These are phyloP conservation scores for Grigorovia humatica DNA, from an alignment of 805 yeast genomes.

Conservation along the genomic window DNA sequence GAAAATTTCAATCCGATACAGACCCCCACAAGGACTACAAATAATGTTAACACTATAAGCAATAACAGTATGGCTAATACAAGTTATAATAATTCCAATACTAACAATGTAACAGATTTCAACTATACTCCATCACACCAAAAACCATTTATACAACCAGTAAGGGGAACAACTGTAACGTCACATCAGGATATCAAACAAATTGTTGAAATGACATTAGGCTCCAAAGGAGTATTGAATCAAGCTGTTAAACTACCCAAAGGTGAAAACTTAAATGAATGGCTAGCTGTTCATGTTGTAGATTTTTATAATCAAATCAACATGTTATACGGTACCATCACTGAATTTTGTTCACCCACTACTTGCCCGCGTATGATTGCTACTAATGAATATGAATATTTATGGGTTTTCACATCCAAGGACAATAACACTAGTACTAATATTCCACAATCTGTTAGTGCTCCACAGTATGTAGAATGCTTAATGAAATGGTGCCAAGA, in stretches of 20 bases:
- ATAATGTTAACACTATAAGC: background rate
- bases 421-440: slow-evolving; percentile 27
- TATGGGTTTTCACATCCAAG: slow-evolving; percentile 74
- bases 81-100: background rate
- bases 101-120: slow-evolving; percentile 22
- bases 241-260: slow-evolving; percentile 91
- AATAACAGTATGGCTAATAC: background rate
- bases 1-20: background rate
- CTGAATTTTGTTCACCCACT: slow-evolving; percentile 92
- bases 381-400: slow-evolving; percentile 89
- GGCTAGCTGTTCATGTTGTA: slow-evolving; percentile 97
- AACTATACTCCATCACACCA: slow-evolving; percentile 31
- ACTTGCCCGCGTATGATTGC: slow-evolving; percentile 97
- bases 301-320: slow-evolving; percentile 94
- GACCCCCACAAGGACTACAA: background rate
- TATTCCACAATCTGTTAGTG: slow-evolving; percentile 79
- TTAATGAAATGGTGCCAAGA: slow-evolving; percentile 92
- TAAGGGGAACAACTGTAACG: slow-evolving; percentile 32
- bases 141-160: slow-evolving; percentile 24
- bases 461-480: slow-evolving; percentile 90
- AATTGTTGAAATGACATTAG: slow-evolving; percentile 91
- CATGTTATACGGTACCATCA: slow-evolving; percentile 91
- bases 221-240: slow-evolving; percentile 80
- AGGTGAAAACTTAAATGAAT: slow-evolving; percentile 85
- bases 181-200: slow-evolving; percentile 67